Evolutionary conservation across 1,139 yeast genomes (phyloP), one percentile per base, ranked within the genome.

Genomic region (Schwanniomyces etchellsii): DNA sequence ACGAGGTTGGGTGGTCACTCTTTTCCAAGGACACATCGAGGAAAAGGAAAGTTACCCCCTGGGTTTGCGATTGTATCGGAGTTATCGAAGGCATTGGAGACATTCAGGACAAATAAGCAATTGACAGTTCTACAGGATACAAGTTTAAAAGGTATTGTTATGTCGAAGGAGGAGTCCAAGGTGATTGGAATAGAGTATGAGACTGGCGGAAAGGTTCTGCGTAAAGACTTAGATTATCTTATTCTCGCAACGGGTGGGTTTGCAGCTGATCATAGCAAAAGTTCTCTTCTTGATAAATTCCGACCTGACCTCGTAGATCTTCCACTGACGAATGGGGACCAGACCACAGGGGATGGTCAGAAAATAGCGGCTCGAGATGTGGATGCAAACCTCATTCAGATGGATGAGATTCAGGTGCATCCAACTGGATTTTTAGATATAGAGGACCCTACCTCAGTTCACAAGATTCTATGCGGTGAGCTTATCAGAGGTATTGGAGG

Each of bases 171-270:
- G n/a, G 28, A 30, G 3, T 10, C 14, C 16, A 30, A 27, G 12
- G 55, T 55, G 4, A 27, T 27, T 2, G 64, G 61, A 1, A 40
- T 60, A 14, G 53, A 52, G 28, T 49, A 47, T 29, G 26, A 18
- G 3, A 30, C 33, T 5, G 35, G 31, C 9, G 37, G 38, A 20
- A 34, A 39, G 5, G 16, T 24, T 2, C 15, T 34, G 4, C 21
- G 27, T 16, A 24, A 50, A 7, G 33, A 26, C 10, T 40, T 44
- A n/a, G 34, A 40, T 11, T 43, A 50, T 31, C 44, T 62, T 3
- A 51, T 62, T 1, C 42, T 62, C 27, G 66, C 68, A 5, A 62
- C 68, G 4, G 69, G 69, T 9, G 69, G 69, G 2, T 60, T 35
- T 40, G 52, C 63, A 7, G 68, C 64, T 2, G 66, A 60, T 40